Conservation (phyloP, 1,139 yeast genomes). For the Diutina neorugosa region DNA sequence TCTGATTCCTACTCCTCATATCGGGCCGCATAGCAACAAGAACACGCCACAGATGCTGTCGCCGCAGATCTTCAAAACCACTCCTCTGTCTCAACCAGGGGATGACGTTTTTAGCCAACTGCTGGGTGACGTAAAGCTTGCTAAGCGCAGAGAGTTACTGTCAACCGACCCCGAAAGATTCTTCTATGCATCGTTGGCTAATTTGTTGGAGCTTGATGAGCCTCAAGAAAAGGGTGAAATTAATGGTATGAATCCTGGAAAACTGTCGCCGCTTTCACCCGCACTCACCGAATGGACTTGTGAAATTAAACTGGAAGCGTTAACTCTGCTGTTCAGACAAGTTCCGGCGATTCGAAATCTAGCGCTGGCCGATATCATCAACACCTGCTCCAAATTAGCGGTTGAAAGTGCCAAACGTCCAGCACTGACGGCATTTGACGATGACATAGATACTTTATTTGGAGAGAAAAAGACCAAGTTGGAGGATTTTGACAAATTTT, state of each 20-base stretch:
- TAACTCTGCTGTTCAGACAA: conserved; percentile 35
- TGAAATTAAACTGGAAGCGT: conserved; percentile 32
- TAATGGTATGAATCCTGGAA: conserved; percentile 15
- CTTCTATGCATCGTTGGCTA: conserved; percentile 39
- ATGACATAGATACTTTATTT: conserved; percentile 26
- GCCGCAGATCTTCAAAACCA: conserved; percentile 16
- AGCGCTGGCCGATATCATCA: conserved; percentile 19
- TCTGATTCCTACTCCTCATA: conserved; percentile 33
- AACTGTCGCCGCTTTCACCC: conserved; percentile 22
- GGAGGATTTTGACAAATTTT: conserved; percentile 14
- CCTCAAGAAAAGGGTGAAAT: conserved; percentile 6
- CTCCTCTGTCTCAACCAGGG: conserved; percentile 7
- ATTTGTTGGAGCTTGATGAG: conserved; percentile 35
- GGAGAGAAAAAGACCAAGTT: conserved; percentile 23
- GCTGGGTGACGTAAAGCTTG: conserved; percentile 20
- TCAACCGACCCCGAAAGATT: conserved; percentile 35
- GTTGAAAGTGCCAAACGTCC: conserved; percentile 7
- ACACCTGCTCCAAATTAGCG: conserved; percentile 16
- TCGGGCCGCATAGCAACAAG: conserved; percentile 23
- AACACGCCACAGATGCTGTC: conserved; percentile 32
- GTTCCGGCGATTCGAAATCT: conserved; percentile 18
- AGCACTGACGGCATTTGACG: conserved; percentile 7
- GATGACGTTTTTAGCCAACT: conserved; percentile 15
- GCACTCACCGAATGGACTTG: conserved; percentile 29
- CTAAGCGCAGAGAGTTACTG: conserved; percentile 36